Conservation (phyloP, 2,329 filamentous ascomycete species). For the Colletotrichum musicola region DNA sequence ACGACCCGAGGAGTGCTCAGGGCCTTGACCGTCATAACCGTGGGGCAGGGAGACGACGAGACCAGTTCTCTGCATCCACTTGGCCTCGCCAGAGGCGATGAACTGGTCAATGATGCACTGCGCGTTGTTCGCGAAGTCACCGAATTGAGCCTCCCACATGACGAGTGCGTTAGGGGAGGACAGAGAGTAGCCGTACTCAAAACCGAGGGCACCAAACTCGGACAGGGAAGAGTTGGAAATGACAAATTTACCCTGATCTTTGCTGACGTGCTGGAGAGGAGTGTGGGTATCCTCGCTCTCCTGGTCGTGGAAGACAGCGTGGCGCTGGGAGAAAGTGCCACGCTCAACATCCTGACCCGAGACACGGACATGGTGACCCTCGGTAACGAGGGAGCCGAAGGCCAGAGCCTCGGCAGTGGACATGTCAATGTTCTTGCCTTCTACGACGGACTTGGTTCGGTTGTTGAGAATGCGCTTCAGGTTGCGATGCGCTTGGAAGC, state of each 20-base stretch:
- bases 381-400: slow-evolving; percentile 89
- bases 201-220: slow-evolving; percentile 82
- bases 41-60: slow-evolving; percentile 97
- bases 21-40: slow-evolving; percentile 97
- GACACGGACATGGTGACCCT: slow-evolving; percentile 97
- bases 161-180: slow-evolving; percentile 97
- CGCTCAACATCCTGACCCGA: slow-evolving; percentile 99
- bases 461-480: slow-evolving; percentile 93
- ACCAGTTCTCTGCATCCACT: slow-evolving; percentile 98
- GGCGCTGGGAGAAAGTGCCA: slow-evolving; percentile 98
- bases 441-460: slow-evolving; percentile 90
- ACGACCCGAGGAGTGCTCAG: slow-evolving; percentile 96
- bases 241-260: slow-evolving; percentile 95
- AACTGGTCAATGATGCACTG: slow-evolving; percentile 99
- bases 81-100: slow-evolving; percentile 95
- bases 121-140: slow-evolving; percentile 99
- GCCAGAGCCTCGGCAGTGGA: slow-evolving; percentile 96
- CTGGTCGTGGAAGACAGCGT: slow-evolving; percentile 97
- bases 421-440: slow-evolving; percentile 97
- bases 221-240: slow-evolving; percentile 94
- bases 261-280: slow-evolving; percentile 87
- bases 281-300: slow-evolving; percentile 94
- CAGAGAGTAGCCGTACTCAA: slow-evolving; percentile 98
- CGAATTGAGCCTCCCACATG: slow-evolving; percentile 99
- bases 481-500: slow-evolving; percentile 92